These are phyloP conservation scores for Neurospora sp. DNA, from an alignment of 495 filamentous ascomycete species.

Conservation along the genomic window DNA sequence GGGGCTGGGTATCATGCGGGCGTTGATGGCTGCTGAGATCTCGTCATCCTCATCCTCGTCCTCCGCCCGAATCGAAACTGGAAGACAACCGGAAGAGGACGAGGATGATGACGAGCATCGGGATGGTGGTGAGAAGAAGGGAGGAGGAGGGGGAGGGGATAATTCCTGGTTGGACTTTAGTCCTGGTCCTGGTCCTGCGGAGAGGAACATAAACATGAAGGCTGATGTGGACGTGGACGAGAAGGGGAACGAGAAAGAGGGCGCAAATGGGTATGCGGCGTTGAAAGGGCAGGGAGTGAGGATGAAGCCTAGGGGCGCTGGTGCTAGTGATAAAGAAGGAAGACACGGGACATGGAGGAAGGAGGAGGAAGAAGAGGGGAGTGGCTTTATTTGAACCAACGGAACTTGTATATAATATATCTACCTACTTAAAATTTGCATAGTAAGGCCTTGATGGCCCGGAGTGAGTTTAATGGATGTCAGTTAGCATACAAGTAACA, in stretches of 20 bases:
- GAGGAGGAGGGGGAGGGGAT: background rate
- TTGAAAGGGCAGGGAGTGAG: background rate
- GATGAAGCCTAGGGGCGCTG: background rate
- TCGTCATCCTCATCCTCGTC: no score
- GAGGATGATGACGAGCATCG: background rate
- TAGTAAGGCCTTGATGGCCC: no score
- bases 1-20: conserved; percentile 25
- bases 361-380: background rate
- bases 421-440: no score
- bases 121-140: background rate
- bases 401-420: background rate
- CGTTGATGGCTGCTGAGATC: conserved; percentile 25
- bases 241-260: background rate
- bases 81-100: background rate
- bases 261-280: background rate
- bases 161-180: background rate
- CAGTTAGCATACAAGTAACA: no score
- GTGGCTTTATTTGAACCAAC: background rate
- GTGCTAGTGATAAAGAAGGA: background rate
- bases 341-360: background rate
- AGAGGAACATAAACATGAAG: background rate
- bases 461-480: no score
- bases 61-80: background rate
- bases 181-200: background rate
- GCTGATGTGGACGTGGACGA: background rate